Base-by-base conservation (phyloP, 2,329 filamentous ascomycete species). In the Escovopsis sp. region DNA sequence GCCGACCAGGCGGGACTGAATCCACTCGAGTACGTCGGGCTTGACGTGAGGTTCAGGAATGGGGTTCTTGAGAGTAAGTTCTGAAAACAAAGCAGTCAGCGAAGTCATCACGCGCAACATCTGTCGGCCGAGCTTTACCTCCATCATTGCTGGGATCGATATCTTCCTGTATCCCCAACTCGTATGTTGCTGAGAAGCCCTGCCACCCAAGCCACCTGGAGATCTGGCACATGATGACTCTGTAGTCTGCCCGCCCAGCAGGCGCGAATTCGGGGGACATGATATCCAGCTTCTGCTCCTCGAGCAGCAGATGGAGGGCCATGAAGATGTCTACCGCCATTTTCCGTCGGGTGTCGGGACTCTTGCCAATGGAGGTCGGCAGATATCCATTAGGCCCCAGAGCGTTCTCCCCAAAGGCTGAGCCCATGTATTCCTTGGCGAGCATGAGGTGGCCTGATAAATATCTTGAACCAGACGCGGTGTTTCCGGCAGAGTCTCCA, bases 251-350 rank as follows among this genome's bases (percentile, higher is more conserved):
- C 26, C 65, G 61, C 0, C 68, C 64, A 0, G 66, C 63, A 4
- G 67, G 66, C 2, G 53, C 49, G 34, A 64, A 62, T 40, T 70
- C 67, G 0, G 67, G 62, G 0, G 61, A 60, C 47, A 69, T 66
- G 4, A 80, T 73, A 47, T 85, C 77, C 2, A 98, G 72, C 56
- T 94, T 96, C 48, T 83, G 72, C 57, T 98, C 91, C 58, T 98
- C 89, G 0, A 83, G 72, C n/a, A 94, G 66, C 3, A 96, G 68
- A 62, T 98, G 91, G 11, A 98, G 67, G 1, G 76, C 82, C 49
- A 93, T 67, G 33, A 89, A 72, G 41, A 83, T 69, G 53, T 84
- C 74, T 56, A 81, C 65, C 32, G 82, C 70, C 43, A 77, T 63
- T 54, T 69, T 79, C 43, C 73, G 69, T 36, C 77, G 72, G 40